phyloP scores from a whole-genome alignment of 768 basidiomycete species.

The Pulveroboletus sp. region DNA sequence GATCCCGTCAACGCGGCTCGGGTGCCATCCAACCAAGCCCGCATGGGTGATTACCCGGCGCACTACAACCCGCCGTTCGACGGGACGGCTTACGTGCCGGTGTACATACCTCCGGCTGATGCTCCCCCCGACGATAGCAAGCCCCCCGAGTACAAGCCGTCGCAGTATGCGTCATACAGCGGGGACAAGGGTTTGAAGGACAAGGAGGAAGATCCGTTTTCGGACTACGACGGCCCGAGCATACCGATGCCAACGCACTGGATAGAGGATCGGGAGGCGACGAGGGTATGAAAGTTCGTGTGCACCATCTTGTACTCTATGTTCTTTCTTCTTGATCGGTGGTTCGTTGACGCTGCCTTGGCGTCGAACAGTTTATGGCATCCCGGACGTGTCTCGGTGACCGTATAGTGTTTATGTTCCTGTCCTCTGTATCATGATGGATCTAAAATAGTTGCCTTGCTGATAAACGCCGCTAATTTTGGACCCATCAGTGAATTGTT shows the following conservation, averaged over 20 bases:
- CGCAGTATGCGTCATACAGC: slow-evolving; percentile 27
- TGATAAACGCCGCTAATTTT: too few relatives aligned
- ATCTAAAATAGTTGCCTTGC: too few relatives aligned
- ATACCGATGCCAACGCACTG: slow-evolving; percentile 34
- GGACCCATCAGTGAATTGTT: too few relatives aligned
- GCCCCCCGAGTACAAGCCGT: slow-evolving; percentile 47
- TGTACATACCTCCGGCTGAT: slow-evolving; percentile 49
- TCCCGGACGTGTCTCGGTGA: too few relatives aligned
- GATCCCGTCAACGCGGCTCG: slow-evolving; percentile 61
- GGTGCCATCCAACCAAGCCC: slow-evolving; percentile 35
- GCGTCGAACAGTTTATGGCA: too few relatives aligned
- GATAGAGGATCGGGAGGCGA: slow-evolving; percentile 43
- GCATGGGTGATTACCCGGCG: slow-evolving; percentile 39
- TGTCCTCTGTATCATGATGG: too few relatives aligned
- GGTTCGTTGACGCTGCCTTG: too few relatives aligned
- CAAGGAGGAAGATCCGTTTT: slow-evolving; percentile 52
- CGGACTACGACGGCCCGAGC: slow-evolving; percentile 41
- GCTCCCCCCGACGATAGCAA: slow-evolving; percentile 46
- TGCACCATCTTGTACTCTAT: too few relatives aligned
- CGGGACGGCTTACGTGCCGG: slow-evolving; percentile 25
- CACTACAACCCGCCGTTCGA: slow-evolving; percentile 62
- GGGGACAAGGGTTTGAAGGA: slow-evolving; percentile 34
- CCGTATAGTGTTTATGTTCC: too few relatives aligned
- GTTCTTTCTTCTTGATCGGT: too few relatives aligned
- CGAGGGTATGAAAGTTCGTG: slow-evolving; percentile 16